phyloP scores from a whole-genome alignment of 768 basidiomycete species.

The Leccinum incarnatum region DNA sequence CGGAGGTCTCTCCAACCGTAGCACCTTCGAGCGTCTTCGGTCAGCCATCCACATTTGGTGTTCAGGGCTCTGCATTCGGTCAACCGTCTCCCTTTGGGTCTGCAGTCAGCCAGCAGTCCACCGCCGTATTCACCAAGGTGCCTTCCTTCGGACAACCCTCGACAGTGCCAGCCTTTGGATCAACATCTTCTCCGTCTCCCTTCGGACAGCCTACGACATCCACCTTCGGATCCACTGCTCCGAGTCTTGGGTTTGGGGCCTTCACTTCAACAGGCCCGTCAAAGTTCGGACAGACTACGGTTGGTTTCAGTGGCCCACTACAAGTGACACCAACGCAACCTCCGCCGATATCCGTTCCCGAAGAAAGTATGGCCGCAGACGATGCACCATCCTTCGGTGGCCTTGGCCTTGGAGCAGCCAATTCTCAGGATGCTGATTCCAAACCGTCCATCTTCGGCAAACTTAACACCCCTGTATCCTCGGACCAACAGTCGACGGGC shows the following conservation, averaged over 20 bases:
- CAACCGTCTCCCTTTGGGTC: conserved; percentile 27
- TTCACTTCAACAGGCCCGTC: conserved; percentile 30
- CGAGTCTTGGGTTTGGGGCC: conserved; percentile 31
- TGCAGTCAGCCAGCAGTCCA: conserved; percentile 18
- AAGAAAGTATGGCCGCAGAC: conserved; percentile 35
- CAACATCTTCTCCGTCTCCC: background rate
- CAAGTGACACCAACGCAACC: conserved; percentile 2
- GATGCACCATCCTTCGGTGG: conserved; percentile 30
- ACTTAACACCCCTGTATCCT: conserved; percentile 7
- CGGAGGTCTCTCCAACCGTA: conserved; percentile 29
- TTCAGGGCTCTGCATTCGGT: conserved; percentile 30
- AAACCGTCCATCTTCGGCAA: conserved; percentile 35
- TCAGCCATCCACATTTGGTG: conserved; percentile 29
- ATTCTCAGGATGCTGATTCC: conserved; percentile 24
- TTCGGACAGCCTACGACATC: conserved; percentile 1
- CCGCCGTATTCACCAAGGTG: conserved; percentile 23
- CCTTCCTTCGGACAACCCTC: conserved; percentile 23
- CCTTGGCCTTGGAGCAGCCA: conserved; percentile 29
- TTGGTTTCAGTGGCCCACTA: conserved; percentile 17
- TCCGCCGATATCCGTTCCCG: conserved; percentile 13
- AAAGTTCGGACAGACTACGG: conserved; percentile 33
- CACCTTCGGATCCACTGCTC: conserved; percentile 22
- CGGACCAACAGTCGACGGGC: conserved; percentile 15
- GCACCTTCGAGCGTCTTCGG: conserved; percentile 35
- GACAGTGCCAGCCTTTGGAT: conserved; percentile 12